Percentiles rank a stretch among this genome's conserved stretches.
Conservation (phyloP, 2,329 filamentous ascomycete species). For the Hortaea sp. region DNA sequence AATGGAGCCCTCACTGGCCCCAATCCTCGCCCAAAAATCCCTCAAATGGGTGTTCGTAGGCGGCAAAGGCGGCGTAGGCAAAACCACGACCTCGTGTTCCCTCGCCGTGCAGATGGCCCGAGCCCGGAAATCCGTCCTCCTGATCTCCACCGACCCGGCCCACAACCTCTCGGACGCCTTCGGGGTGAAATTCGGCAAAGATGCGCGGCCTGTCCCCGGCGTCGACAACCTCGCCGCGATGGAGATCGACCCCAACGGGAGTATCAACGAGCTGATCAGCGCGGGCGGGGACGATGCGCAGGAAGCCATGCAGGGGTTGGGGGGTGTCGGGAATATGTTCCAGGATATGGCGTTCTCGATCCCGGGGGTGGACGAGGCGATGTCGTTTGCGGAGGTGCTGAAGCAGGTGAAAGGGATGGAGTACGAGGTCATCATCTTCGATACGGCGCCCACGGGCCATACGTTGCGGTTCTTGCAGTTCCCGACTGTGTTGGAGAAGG, state of each 20-base stretch:
- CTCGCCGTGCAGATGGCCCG: constrained; percentile 95
- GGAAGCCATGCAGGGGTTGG: constrained; percentile 58
- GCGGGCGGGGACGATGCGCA: constrained; percentile 61
- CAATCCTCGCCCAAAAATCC: constrained; percentile 87
- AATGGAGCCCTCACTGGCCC: constrained; percentile 87
- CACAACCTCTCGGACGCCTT: constrained; percentile 98
- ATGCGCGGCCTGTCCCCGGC: constrained; percentile 77
- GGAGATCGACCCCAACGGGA: constrained; percentile 98
- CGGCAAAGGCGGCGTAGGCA: constrained; percentile 95
- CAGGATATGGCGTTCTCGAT: constrained; percentile 97
- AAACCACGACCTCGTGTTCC: constrained; percentile 98
- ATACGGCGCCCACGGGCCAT: constrained; percentile 95
- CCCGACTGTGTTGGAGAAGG: constrained; percentile 95
- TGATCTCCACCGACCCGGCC: constrained; percentile 96
- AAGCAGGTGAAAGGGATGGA: constrained; percentile 99
- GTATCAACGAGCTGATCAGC: constrained; percentile 86
- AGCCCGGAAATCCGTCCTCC: constrained; percentile 86
- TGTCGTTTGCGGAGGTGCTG: constrained; percentile 98
- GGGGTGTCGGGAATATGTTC: constrained; percentile 86
- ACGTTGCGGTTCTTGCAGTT: constrained; percentile 98
- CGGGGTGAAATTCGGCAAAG: constrained; percentile 98
- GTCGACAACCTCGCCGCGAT: constrained; percentile 93
- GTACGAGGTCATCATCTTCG: constrained; percentile 98
- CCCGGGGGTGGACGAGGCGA: constrained; percentile 95
- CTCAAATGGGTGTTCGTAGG: constrained; percentile 99